Base-by-base conservation (phyloP, 345 rosid species). In the Viola odorata region DNA sequence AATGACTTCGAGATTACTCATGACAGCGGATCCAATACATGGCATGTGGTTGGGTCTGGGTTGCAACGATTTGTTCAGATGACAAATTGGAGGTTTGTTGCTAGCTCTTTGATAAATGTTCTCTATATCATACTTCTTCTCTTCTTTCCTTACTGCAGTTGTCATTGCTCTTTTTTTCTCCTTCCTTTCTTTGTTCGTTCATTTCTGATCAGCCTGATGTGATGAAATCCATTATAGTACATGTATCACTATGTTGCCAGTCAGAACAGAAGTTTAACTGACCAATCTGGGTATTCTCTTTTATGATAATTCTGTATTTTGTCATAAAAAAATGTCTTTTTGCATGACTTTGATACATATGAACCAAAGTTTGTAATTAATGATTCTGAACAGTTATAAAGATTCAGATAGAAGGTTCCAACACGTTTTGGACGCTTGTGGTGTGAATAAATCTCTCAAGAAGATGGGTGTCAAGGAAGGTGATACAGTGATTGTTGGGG, bases 401-500 rank as follows among this genome's bases (percentile, higher is more conserved):
- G 97, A 94, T 75, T 90, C 99, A 12, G 91, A 90, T 37, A 83
- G 72, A 79, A 86, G 91, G 71, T 90, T 88, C 73, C 95, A 84
- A 63, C 89, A 91, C 58, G 95, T 90, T 51, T 75, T 94, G 75
- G 97, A 83, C 66, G 97, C 98, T 68, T 87, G 91, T 71, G 97
- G 98, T 41, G 96, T 87, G 67, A 67, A 82, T 68, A 86, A 80
- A 68, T 73, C 88, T 5, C 82, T 92, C 57, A 62, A 64, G 81
- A 92, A 83, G 75, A 81, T 83, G 48, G 97, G 99, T 0, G 91
- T 89, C 53, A 84, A 88, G 78, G 97, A 90, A 82, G 99, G 99
- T 38, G 96, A 90, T 80, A 88, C 84, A 0, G 97, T 94, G 59
- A 76, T 83, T 32, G 79, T 90, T 42, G 97, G 97, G 78, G 95